A percentile compares a stretch with the other conserved stretches of the same genome.
phyloP scores from a whole-genome alignment of 1,284 basidiomycete genomes.

The Ustilago trichophora region DNA sequence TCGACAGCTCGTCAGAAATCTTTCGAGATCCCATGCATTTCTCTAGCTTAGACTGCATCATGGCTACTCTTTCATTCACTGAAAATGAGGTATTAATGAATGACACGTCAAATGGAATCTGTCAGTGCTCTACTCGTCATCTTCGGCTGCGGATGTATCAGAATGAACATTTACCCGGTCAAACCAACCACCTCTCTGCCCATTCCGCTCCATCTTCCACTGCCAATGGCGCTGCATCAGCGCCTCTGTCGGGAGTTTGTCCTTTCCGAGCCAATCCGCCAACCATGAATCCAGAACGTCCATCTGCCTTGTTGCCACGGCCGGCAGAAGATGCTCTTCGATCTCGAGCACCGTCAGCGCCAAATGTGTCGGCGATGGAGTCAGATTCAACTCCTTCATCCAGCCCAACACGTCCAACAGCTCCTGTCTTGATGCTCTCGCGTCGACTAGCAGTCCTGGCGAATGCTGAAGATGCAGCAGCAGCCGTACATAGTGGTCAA shows the following conservation, averaged over 20 bases:
- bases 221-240: conserved; percentile 27
- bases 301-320: conserved; percentile 33
- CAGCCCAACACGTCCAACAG: conserved; percentile 29
- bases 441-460: neutral
- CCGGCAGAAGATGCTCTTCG: conserved; percentile 30
- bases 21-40: too few species aligned
- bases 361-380: conserved; percentile 15
- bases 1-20: too few species aligned
- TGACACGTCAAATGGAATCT: too few species aligned
- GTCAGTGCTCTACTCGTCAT: too few species aligned
- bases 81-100: too few species aligned
- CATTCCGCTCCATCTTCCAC: conserved; percentile 41
- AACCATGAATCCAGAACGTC: conserved; percentile 24
- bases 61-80: too few species aligned
- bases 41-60: too few species aligned
- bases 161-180: neutral
- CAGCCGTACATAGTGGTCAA: conserved; percentile 35
- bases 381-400: conserved; percentile 30
- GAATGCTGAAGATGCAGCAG: conserved; percentile 30
- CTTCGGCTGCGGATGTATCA: too few species aligned
- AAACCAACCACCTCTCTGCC: conserved; percentile 23
- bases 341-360: conserved; percentile 36
- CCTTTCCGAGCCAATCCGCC: conserved; percentile 21
- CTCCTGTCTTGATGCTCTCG: conserved; percentile 3
- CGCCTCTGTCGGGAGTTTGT: conserved; percentile 6